Conservation (phyloP, 2,329 filamentous ascomycete genomes). For the Fusarium chuoi region DNA sequence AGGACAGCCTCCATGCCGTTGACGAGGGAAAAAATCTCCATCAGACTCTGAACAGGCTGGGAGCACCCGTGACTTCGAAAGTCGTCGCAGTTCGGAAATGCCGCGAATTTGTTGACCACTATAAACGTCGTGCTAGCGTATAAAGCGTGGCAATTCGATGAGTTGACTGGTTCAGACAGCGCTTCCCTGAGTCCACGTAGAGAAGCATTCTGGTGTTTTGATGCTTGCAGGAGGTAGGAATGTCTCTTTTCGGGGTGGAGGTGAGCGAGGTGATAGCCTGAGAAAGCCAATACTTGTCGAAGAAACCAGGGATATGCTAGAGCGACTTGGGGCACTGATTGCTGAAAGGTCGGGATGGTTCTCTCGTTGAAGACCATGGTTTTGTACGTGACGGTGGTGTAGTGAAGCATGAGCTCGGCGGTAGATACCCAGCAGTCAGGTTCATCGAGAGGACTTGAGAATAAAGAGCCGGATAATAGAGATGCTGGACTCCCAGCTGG, state of each 20-base stretch:
- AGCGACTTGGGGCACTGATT: constrained; percentile 22
- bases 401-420: constrained; percentile 33
- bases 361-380: constrained; percentile 23
- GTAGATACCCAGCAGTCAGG: constrained; percentile 25
- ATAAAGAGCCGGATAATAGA: constrained; percentile 7
- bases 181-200: constrained; percentile 27
- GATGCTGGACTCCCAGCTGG: constrained; percentile 6
- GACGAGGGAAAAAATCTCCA: constrained; percentile 31
- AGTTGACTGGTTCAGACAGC: neutral
- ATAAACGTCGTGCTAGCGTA: constrained; percentile 15
- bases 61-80: constrained; percentile 7
- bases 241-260: constrained; percentile 17
- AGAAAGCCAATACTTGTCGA: constrained; percentile 28
- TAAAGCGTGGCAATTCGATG: constrained; percentile 23
- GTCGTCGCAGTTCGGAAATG: constrained; percentile 26
- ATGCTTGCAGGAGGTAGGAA: constrained; percentile 10
- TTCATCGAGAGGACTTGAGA: neutral
- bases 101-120: constrained; percentile 33
- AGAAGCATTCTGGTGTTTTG: constrained; percentile 31
- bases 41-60: constrained; percentile 1
- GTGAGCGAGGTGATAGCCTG: constrained; percentile 31
- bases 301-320: constrained; percentile 29
- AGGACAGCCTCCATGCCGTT: constrained; percentile 25
- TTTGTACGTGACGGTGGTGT: constrained; percentile 30
- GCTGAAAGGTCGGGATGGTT: constrained; percentile 18